Evolutionary conservation across 306 rosid genomes (phyloP), one percentile per base, ranked within the genome.

Genomic region (Glycyrrhiza uralensis): DNA sequence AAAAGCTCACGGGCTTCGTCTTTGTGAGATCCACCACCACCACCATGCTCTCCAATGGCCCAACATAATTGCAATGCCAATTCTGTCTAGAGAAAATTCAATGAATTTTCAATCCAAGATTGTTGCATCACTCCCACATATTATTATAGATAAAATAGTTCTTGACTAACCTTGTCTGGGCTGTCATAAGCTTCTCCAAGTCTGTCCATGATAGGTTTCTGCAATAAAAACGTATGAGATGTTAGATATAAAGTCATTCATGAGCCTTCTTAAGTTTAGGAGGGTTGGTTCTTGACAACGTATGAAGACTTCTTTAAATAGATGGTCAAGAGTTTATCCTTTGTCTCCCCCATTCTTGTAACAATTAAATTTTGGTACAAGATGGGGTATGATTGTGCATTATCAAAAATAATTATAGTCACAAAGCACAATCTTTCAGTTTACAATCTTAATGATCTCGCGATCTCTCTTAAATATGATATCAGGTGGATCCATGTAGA

Each of bases 31-130:
- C 66, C 80, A 32, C 98, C 98, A 57, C 98, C 98, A 57, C 98
- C 98, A 33, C 95, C 95, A 55, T 94, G 87, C 95, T 94, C 98
- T 76, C 98, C 98, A 39, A 94, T 91, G 72, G 97, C 97, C 97
- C 98, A 94, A 80, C 98, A 91, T 81, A 94, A 62, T 72, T 91
- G 97, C 73, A 91, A 79, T 62, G 98, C 98, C 82, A 94, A 85
- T 83, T 94, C 97, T 78, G 89, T 84, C 97, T 94, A 81, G 38
- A 59, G 41, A 77, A 74, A 68, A 80, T 72, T 20, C 60, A 79
- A 76, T 69, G 50, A 52, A 52, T 60, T 57, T 35, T 84, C 47
- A 66, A 60, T 66, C 29, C 32, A 59, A 65, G 72, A 68, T 24
- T 35, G 75, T 38, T 26, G 49, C 33, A 59, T 20, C 30, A 12